Evolutionary conservation across 768 basidiomycete species (phyloP), one percentile per base, ranked within the genome.

Genomic region (Tremella mesenterica): DNA sequence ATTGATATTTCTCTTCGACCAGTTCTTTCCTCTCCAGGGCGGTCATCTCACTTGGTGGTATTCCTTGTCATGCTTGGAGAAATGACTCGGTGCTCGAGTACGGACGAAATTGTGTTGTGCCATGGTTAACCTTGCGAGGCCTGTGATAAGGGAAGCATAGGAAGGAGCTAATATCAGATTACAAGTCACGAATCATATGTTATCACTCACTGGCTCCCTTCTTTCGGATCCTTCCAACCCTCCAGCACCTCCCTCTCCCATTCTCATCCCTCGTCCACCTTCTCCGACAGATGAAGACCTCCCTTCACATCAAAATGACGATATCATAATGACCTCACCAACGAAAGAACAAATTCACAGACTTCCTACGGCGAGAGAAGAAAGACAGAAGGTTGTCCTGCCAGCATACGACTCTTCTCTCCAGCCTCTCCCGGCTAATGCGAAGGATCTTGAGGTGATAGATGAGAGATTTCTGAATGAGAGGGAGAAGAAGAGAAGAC

Each of bases 181-280:
- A 54, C 90, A 84, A 13, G 81, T 91, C 29, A 88, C 89, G 28
- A 92, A 95, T 65, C 85, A 92, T 67, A 92, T 93, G 88, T 75
- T 95, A 18, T 92, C 89, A 2, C 75, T 95, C 12, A 78, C 87
- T 27, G 90, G 90, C 20, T 67, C 60, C 20, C 59, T 64, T 13
- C 54, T 65, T 0, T 21, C 51, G 21, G 63, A 63, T 56, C 63
- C 63, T 41, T 45, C 61, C 31, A 66, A 57, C 43, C 61, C 67
- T 4, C 65, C 61, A 9, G 56, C 63, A 12, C 47, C 53, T 16
- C 63, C 63, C 26, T 27, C 9, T 23, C n/a, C 56, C 31, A 29
- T 31, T 45, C 23, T 27, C 48, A 14, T 52, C 56, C 14, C 54
- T n/a, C 41, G 12, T 63, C 48, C 46, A 4, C 30, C 47, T 30